A percentile compares a stretch with the other conserved stretches of the same genome.
phyloP scores from a whole-genome alignment of 192 early-diverging fungal genomes.

The Spizellomyces punctatus region DNA sequence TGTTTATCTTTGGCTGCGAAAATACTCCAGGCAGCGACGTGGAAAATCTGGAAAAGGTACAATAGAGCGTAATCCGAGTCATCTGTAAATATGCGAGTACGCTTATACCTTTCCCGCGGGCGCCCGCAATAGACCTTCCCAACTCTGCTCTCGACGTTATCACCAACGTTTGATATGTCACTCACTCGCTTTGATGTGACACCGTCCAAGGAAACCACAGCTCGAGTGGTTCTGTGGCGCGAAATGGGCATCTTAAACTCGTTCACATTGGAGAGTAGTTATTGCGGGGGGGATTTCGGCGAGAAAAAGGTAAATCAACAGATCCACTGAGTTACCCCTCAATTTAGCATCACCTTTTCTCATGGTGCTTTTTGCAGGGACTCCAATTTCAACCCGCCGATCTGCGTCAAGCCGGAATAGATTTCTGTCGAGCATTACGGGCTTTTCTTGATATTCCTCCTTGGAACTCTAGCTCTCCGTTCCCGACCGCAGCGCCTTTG shows the following conservation, averaged over 20 bases:
- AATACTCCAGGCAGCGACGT: slow-evolving; percentile 36
- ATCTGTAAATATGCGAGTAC: no score
- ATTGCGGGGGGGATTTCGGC: slow-evolving; percentile 53
- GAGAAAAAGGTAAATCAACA: slow-evolving; percentile 40
- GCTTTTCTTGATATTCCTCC: not conserved
- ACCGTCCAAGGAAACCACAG: slow-evolving; percentile 51
- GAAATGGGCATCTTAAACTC: slow-evolving; percentile 50
- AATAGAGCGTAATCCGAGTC: no score
- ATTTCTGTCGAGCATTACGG: slow-evolving; percentile 42
- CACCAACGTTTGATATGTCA: slow-evolving; percentile 45
- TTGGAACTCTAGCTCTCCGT: no score
- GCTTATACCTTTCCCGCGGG: no score
- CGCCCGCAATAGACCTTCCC: slow-evolving; percentile 39
- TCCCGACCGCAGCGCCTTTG: not conserved
- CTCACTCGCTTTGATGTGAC: slow-evolving; percentile 45
- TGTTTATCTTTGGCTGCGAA: slow-evolving; percentile 56
- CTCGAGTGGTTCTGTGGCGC: slow-evolving; percentile 48
- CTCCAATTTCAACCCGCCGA: slow-evolving; percentile 48
- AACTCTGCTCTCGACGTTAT: slow-evolving; percentile 41
- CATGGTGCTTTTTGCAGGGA: slow-evolving; percentile 8
- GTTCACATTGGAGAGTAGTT: slow-evolving; percentile 54
- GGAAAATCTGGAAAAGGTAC: slow-evolving; percentile 46
- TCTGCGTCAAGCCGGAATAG: slow-evolving; percentile 42
- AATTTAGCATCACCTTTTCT: slow-evolving; percentile 2
- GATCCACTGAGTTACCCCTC: not conserved